phyloP scores from a whole-genome alignment of 345 rosid genomes.

The Boechera stricta region DNA sequence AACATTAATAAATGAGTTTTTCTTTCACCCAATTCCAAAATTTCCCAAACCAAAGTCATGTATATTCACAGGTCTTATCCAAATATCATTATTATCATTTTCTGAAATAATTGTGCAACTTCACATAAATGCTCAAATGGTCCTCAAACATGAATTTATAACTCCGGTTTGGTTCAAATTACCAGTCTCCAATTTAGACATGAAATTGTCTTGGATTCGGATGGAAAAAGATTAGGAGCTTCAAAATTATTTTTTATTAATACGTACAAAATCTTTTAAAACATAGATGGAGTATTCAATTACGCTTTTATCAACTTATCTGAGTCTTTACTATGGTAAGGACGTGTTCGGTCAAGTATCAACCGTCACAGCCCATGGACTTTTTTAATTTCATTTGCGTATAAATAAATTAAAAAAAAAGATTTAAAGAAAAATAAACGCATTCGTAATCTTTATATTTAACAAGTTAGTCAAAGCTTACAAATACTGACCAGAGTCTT shows the following conservation, averaged over 20 bases:
- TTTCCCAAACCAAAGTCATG: neutral
- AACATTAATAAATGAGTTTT: neutral
- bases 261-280: neutral
- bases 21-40: neutral
- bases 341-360: no score
- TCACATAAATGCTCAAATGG: neutral
- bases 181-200: no score
- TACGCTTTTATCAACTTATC: neutral
- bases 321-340: neutral
- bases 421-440: no score
- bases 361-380: neutral
- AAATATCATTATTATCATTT: neutral
- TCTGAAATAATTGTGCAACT: neutral
- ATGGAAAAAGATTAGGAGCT: no score
- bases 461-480: neutral
- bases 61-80: neutral
- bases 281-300: no score
- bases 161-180: no score
- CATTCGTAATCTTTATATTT: no score
- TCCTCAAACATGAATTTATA: neutral
- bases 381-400: neutral
- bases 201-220: no score
- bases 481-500: neutral
- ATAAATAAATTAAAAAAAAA: no score
- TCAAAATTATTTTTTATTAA: no score